Base-by-base conservation (phyloP, 306 rosid genomes). In the Fagus crenata region DNA sequence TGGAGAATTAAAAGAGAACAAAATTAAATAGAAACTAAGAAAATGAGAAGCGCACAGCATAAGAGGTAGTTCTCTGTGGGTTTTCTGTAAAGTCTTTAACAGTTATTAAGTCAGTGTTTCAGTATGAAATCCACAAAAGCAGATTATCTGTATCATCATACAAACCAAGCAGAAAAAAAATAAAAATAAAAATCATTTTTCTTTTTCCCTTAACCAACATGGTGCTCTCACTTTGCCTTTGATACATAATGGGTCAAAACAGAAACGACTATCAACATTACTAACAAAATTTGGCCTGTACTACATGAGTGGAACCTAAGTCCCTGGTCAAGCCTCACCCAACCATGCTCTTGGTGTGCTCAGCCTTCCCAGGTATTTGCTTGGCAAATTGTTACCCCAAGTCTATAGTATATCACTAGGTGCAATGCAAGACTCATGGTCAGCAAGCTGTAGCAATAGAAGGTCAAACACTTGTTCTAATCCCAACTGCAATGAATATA, bases 1-100 rank as follows among this genome's bases (percentile, higher is more conserved):
- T 46, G 51, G 51, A 40, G 42, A 65, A 78, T 74, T 37, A 75
- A 53, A 78, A 51, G 59, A 77, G 58, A 74, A 76, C 51, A 67
- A n/a, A 22, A 7, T 58, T 58, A 81, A 18, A 64, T 49, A 71
- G 40, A 35, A 81, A 74, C 40, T 14, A 42, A 39, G 70, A 75
- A 55, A 71, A 82, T 58, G 69, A 68, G 4, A 73, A 65, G 76
- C 53, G 61, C 69, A 60, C 43, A 56, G 32, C 53, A 31, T 49
- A 77, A 56, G 28, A 46, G 51, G 14, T 46, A 46, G 51, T 9
- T 12, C 51, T 46, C 14, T 7, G 51, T 12, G 51, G 51, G 11
- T 46, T 46, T 12, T 12, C 51, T 53, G 4, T 53, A n/a, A 53
- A 53, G 28, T 22, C 14, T 56, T 60, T 56, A 31, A 37, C 55